These are phyloP conservation scores for Mariannaea sp. DNA, from an alignment of 2,329 filamentous ascomycete genomes.

Conservation along the genomic window DNA sequence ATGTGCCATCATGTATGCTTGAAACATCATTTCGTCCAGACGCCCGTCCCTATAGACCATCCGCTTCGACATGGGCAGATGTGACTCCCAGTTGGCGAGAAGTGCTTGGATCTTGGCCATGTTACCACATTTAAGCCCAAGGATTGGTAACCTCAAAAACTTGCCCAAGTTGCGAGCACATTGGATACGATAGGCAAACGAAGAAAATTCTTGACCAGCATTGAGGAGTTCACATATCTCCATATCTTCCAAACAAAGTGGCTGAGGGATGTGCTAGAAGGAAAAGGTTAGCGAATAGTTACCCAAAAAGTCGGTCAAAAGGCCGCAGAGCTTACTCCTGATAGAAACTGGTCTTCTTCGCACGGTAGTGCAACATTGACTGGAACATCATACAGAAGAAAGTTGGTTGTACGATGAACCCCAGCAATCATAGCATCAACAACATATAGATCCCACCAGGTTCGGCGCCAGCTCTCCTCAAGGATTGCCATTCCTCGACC, in stretches of 20 bases:
- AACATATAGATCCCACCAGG: conserved; percentile 84
- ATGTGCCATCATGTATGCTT: conserved; percentile 78
- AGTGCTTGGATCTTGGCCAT: conserved; percentile 56
- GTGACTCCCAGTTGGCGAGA: conserved; percentile 75
- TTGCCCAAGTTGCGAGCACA: conserved; percentile 77
- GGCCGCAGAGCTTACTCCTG: conserved; percentile 54
- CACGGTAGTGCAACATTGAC: conserved; percentile 77
- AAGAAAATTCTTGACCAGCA: conserved; percentile 74
- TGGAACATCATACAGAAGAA: conserved; percentile 67
- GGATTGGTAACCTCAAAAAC: conserved; percentile 64
- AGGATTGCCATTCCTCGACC: conserved; percentile 68
- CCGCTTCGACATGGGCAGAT: conserved; percentile 73
- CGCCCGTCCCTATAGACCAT: conserved; percentile 72
- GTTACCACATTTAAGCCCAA: conserved; percentile 57
- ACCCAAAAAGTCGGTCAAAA: fast-evolving
- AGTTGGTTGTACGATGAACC: conserved; percentile 72
- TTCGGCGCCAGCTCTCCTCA: conserved; percentile 82
- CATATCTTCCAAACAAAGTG: conserved; percentile 72
- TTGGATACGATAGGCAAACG: conserved; percentile 82
- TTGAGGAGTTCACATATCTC: conserved; percentile 75
- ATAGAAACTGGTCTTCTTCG: conserved; percentile 72
- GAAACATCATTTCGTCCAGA: conserved; percentile 88
- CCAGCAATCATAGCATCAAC: conserved; percentile 83
- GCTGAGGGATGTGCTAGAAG: conserved; percentile 57
- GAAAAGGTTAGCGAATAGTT: neutral